Evolutionary conservation across 192 early-diverging fungal genomes (phyloP), one percentile per base, ranked within the genome.

Genomic region (Oehlia diaphana): DNA sequence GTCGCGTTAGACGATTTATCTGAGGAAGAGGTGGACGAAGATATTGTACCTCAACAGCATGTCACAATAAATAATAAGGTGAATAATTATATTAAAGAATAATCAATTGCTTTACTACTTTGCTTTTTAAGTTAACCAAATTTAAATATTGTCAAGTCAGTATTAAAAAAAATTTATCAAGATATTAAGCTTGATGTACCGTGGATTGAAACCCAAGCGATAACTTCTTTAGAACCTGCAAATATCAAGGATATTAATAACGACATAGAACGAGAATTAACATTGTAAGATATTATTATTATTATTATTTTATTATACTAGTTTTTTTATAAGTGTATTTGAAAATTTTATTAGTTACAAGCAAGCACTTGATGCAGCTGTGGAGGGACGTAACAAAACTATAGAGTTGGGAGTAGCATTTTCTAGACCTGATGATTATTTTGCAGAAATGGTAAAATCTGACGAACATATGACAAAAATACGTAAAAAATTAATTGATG

Each of bases 361-460:
- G 62, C 96, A 98, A 82, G 97, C 94, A 8, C 87, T 99, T 13
- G 89, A 92, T 78, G 93, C 94, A 10, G 94, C 91, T 26, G 83
- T 87, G 9, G 75, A 84, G 49, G 96, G 90, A 72, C 91, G 92
- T 67, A 86, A 91, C 9, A 78, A 87, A 77, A 81, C 94, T 42
- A 80, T 83, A 44, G 88, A 89, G 72, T 86, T 89, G 19, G 92
- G 92, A 19, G 90, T 95, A 12, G 91, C 92, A 23, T 95, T 96
- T 76, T 81, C 88, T 58, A 86, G 97, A 62, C 97, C 97, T n/a
- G 91, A 92, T 70, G 97, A 99, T 81, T 98, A 95, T 82, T 99
- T 94, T 88, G 97, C 97, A 47, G 97, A 99, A 86, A 99, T 99
- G 97, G 90, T 99, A 81, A 99, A 99, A 90, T 91, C 91, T 2